Percentiles rank a stretch among this genome's conserved stretches.
Conservation (phyloP, 352 stramenopile genomes). For the Phytophthora idaei region DNA sequence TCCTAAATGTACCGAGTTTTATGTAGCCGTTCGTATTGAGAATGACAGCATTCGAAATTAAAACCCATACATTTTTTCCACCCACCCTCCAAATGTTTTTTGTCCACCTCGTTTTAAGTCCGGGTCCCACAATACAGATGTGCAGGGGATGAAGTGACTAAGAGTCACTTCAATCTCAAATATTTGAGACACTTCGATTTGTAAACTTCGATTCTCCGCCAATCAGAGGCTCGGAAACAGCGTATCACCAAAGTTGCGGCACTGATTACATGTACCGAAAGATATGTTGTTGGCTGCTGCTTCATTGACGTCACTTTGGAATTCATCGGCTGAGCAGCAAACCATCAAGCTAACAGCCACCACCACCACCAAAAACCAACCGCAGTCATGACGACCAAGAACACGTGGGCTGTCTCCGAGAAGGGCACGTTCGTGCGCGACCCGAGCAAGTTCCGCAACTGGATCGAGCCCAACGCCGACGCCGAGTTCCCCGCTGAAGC, state of each 20-base stretch:
- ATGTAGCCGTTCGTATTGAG: too few relatives aligned
- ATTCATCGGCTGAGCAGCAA: slow-evolving; percentile 11
- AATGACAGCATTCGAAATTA: too few relatives aligned
- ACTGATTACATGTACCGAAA: slow-evolving; percentile 24
- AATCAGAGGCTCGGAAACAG: slow-evolving; percentile 12
- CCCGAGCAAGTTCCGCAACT: slow-evolving; percentile 80
- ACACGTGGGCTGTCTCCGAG: slow-evolving; percentile 66
- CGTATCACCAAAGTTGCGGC: slow-evolving; percentile 4
- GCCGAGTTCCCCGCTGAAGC: slow-evolving; percentile 70
- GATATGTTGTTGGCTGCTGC: background rate
- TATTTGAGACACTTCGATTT: slow-evolving; percentile 3
- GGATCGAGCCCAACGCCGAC: slow-evolving; percentile 64
- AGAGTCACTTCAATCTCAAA: too few relatives aligned
- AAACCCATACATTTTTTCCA: too few relatives aligned
- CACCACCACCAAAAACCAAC: background rate
- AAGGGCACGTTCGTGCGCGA: slow-evolving; percentile 80
- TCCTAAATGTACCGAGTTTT: too few relatives aligned
- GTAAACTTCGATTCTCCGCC: slow-evolving; percentile 9
- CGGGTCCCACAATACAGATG: too few relatives aligned
- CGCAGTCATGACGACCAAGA: slow-evolving; percentile 60
- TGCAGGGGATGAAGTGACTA: too few relatives aligned
- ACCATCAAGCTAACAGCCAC: background rate
- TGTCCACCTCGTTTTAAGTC: too few relatives aligned
- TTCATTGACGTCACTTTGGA: slow-evolving; percentile 36
- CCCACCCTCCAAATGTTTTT: too few relatives aligned